Conservation (phyloP, 2,329 filamentous ascomycete species). For the Albophoma yamanashiensis region DNA sequence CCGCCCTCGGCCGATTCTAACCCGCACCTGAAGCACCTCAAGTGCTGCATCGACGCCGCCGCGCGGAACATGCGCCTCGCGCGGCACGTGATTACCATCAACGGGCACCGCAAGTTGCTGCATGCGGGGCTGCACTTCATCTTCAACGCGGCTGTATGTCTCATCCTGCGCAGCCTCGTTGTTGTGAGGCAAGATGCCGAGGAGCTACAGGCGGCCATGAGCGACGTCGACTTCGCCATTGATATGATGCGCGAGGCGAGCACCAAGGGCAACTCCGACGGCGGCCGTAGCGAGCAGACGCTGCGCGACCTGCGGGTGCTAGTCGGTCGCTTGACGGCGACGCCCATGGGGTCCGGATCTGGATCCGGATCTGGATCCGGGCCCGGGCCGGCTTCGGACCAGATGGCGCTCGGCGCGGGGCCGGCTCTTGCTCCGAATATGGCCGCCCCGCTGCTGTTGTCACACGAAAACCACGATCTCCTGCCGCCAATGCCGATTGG, state of each 20-base stretch:
- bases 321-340: conserved; percentile 20
- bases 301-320: conserved; percentile 26
- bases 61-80: conserved; percentile 34
- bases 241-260: conserved; percentile 29
- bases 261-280: conserved; percentile 25
- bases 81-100: conserved; percentile 24
- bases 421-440: conserved; percentile 7
- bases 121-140: conserved; percentile 35
- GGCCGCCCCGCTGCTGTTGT: conserved; percentile 10
- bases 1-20: conserved; percentile 11
- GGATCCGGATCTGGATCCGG: no score
- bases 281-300: conserved; percentile 24
- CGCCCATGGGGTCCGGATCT: conserved; percentile 4
- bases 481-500: conserved; percentile 17
- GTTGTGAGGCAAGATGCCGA: conserved; percentile 18
- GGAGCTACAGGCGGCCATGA: conserved; percentile 10
- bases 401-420: conserved; percentile 8
- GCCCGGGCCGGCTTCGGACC: background rate
- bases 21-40: conserved; percentile 17
- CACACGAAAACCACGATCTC: conserved; percentile 7
- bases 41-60: conserved; percentile 31
- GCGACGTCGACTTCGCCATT: conserved; percentile 29
- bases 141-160: conserved; percentile 38
- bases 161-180: conserved; percentile 32
- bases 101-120: conserved; percentile 27